Evolutionary conservation across 805 yeast genomes (phyloP), one percentile per base, ranked within the genome.

Genomic region (Myxozyma vanderwaltii): DNA sequence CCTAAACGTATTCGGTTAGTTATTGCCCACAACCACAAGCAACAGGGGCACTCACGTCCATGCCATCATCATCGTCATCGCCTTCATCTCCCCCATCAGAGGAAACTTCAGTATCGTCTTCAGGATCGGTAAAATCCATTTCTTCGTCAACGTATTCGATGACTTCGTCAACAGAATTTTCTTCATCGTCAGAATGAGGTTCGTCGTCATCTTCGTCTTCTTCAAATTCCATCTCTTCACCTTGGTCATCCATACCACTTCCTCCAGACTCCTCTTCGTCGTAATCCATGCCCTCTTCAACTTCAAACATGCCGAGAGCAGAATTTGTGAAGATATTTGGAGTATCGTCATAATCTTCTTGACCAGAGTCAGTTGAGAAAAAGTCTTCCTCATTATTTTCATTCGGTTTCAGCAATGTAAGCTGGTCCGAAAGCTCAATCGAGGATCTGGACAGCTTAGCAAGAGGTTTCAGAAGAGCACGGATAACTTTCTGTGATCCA

Each of bases 291-390:
- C 82, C 80, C 52, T 86, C 94, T 35, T 81, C 88, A 40, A 88
- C 85, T 67, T 92, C 97, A 70, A 87, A 92, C 95, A 92, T 91
- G 1, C 97, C 97, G 41, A 92, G 77, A 0, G 97, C 89, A 0
- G 97, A 91, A 70, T 94, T 91, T 40, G 86, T 78, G 72, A 92
- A 84, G 68, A 91, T 76, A 70, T 91, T 91, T 0, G 96, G 91
- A 0, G 91, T 82, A 54, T 89, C 92, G 54, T 87, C 95, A 31
- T 58, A 56, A 4, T 58, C 68, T 17, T 64, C 70, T 17, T 59
- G 48, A 8, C 62, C 70, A 4, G 68, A 52, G 17, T 76, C 82
- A 15, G 77, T 81, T 27, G 82, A 81, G 39, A 71, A 70, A 7
- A 71, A 74, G 24, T 79, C 82, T 29, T 74, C 76, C 17, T 85